Evolutionary conservation across 164 flowering plant genomes (phyloP), one percentile per base, ranked within the genome.

Genomic region (Stephania cephalantha): DNA sequence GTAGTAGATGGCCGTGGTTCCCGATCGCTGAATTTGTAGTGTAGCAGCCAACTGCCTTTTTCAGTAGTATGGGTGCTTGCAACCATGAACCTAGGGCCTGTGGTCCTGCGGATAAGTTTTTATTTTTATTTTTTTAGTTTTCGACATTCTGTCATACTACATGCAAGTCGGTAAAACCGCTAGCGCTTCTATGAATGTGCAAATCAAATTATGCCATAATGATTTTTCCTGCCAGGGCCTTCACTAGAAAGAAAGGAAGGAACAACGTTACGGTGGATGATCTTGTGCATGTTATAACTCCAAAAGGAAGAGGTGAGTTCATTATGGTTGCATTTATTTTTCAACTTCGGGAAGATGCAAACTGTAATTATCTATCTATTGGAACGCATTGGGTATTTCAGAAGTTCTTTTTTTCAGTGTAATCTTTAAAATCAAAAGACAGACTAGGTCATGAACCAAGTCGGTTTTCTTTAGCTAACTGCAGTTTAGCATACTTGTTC

Each of bases 211-310:
- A 45, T 5, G 45, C n/a, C 29, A 17, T 72, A 11, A 20, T 50
- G 46, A 44, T 70, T 80, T 68, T 53, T 5, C 25, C 46, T 68
- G 20, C 31, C 31, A 91, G 97, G 90, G 85, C 87, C 44, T 87
- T 84, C 82, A 71, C 84, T 68, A 94, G 75, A 87, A 91, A 94
- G 83, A 90, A 90, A 76, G 98, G 98, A 64, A 88, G 97, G 79
- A 85, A 87, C 46, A 91, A 89, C 82, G 94, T 94, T 61, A 92
- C 92, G 18, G 90, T 94, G 72, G 97, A 94, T 82, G 98, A 94
- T 58, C 94, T 94, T 79, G 85, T 94, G 11, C 97, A 87, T 74
- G 84, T 85, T 4, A 94, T 94, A 53, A 92, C 94, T 9, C 98
- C 96, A 0, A 94, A 90, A 77, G 98, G 97, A 52, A 87, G 98